Evolutionary conservation across 2,329 filamentous ascomycete species (phyloP).

Genomic region (Cadophora gregata): DNA sequence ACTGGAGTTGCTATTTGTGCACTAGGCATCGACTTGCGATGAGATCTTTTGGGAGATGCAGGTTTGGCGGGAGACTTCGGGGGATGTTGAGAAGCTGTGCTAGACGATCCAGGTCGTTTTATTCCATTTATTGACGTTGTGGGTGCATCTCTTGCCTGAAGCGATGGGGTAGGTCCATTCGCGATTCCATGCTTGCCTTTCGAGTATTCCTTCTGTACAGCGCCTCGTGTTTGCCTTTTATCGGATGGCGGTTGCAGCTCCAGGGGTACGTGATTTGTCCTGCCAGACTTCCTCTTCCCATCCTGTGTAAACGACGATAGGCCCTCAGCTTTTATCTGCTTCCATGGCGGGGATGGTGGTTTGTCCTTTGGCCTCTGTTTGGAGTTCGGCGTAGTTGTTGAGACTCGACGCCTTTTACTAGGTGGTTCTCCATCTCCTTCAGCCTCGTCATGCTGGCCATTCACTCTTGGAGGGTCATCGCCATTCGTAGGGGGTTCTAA

Average conservation of each 20-base stretch:
- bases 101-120: slow-evolving; percentile 33
- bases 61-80: slow-evolving; percentile 37
- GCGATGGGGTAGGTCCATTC: slow-evolving; percentile 33
- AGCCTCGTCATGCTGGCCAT: slow-evolving; percentile 40
- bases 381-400: slow-evolving; percentile 53
- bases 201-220: slow-evolving; percentile 46
- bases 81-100: slow-evolving; percentile 30
- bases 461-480: slow-evolving; percentile 41
- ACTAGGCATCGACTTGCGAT: slow-evolving; percentile 39
- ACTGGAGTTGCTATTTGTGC: slow-evolving; percentile 37
- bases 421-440: slow-evolving; percentile 55
- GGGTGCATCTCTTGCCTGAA: slow-evolving; percentile 32
- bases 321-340: slow-evolving; percentile 80
- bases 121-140: slow-evolving; percentile 33
- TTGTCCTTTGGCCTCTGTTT: slow-evolving; percentile 48
- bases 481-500: slow-evolving; percentile 37
- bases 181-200: slow-evolving; percentile 38
- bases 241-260: slow-evolving; percentile 57
- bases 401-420: slow-evolving; percentile 69
- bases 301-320: slow-evolving; percentile 83
- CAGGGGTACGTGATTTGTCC: slow-evolving; percentile 62
- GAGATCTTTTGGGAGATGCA: slow-evolving; percentile 40
- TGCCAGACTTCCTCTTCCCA: slow-evolving; percentile 72
- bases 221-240: slow-evolving; percentile 58
- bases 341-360: slow-evolving; percentile 88